Conservation (phyloP, 768 basidiomycete genomes). For the Kwoniella sp. region DNA sequence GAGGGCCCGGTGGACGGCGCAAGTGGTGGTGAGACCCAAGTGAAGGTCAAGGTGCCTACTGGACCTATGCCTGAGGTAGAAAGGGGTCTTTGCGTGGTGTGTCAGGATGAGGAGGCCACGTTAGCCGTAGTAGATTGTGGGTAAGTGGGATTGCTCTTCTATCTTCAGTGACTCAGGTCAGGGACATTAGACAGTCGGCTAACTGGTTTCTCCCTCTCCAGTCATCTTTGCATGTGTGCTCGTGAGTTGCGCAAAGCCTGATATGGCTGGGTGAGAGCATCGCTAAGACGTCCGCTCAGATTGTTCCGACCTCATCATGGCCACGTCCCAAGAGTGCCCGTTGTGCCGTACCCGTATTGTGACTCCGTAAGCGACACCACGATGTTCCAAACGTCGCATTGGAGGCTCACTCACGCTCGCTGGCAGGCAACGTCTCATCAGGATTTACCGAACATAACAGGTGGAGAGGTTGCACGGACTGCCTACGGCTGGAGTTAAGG, state of each 20-base stretch:
- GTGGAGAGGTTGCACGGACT: too few species aligned
- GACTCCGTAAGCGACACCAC: slow-evolving; percentile 18
- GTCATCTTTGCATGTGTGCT: slow-evolving; percentile 45
- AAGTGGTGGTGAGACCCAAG: slow-evolving; percentile 1
- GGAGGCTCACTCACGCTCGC: neutral
- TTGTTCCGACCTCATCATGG: slow-evolving; percentile 50
- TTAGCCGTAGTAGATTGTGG: slow-evolving; percentile 94
- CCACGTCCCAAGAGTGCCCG: slow-evolving; percentile 77
- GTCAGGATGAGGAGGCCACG: slow-evolving; percentile 90
- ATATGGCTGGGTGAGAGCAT: slow-evolving; percentile 17
- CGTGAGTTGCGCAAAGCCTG: slow-evolving; percentile 20
- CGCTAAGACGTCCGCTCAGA: slow-evolving; percentile 17
- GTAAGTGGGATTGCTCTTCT: slow-evolving; percentile 53
- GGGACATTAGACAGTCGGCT: neutral
- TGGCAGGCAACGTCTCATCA: slow-evolving; percentile 15
- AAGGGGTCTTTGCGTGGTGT: slow-evolving; percentile 79
- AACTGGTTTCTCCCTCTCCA: neutral
- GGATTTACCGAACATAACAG: slow-evolving; percentile 16
- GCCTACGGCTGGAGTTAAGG: too few species aligned
- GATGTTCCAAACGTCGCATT: neutral
- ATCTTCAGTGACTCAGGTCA: too few species aligned
- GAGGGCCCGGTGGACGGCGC: neutral
- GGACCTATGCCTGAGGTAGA: slow-evolving; percentile 46
- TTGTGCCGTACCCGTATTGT: slow-evolving; percentile 66
- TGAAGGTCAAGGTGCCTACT: slow-evolving; percentile 30